Conservation (phyloP, 371 early-diverging fungal genomes). For the Rhizopus sp. region DNA sequence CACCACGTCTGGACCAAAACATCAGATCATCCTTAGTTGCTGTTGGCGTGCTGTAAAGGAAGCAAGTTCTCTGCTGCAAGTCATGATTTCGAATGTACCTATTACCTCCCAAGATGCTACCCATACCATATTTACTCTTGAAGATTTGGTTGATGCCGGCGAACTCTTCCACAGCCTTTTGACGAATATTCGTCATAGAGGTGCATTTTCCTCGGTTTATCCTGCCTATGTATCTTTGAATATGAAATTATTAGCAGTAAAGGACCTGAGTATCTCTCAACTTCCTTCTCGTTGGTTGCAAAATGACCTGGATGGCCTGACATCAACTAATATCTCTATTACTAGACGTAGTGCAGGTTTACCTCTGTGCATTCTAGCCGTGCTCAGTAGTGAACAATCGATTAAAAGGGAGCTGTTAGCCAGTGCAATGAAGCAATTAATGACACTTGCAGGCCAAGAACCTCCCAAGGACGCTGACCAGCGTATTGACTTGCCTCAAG, state of each 20-base stretch:
- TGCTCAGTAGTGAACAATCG: slow-evolving; percentile 75
- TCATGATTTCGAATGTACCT: slow-evolving; percentile 41
- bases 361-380: slow-evolving; percentile 86
- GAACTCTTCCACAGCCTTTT: slow-evolving; percentile 59
- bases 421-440: slow-evolving; percentile 66
- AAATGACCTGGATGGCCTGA: slow-evolving; percentile 51
- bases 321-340: slow-evolving; percentile 75
- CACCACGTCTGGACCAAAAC: slow-evolving; percentile 61
- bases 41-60: slow-evolving; percentile 95
- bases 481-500: slow-evolving; percentile 74
- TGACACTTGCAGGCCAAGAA: slow-evolving; percentile 58
- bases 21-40: slow-evolving; percentile 85
- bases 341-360: slow-evolving; percentile 94
- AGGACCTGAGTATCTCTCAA: slow-evolving; percentile 41
- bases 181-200: slow-evolving; percentile 86
- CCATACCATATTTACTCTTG: slow-evolving; percentile 22
- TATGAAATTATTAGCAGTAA: slow-evolving; percentile 61
- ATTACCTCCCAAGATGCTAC: slow-evolving; percentile 9
- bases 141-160: slow-evolving; percentile 58
- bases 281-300: slow-evolving; percentile 70
- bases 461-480: slow-evolving; percentile 59
- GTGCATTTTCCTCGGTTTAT: slow-evolving; percentile 90
- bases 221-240: slow-evolving; percentile 78
- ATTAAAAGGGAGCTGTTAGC: slow-evolving; percentile 65
- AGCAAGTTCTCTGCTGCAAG: slow-evolving; percentile 57